Conservation (phyloP, 2,329 filamentous ascomycete genomes). For the Sporothrix curviconia region DNA sequence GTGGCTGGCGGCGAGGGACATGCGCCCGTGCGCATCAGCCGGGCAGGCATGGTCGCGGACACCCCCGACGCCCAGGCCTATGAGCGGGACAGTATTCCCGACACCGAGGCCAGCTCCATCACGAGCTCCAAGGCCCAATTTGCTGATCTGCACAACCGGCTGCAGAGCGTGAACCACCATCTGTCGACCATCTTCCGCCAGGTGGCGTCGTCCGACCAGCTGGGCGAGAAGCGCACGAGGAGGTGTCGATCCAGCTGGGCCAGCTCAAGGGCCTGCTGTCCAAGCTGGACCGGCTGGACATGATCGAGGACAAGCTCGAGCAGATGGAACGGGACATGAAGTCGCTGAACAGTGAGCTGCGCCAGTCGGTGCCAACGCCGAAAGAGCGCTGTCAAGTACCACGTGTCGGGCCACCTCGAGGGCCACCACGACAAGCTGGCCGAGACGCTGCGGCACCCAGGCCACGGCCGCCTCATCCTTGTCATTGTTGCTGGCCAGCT, state of each 20-base stretch:
- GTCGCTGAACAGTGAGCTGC: constrained; percentile 49
- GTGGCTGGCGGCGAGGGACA: not conserved
- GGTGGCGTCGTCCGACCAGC: constrained; percentile 43
- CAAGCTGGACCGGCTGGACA: constrained; percentile 38
- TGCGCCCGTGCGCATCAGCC: constrained; percentile 7
- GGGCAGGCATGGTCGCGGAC: constrained; percentile 3
- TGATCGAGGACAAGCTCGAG: constrained; percentile 38
- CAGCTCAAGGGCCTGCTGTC: constrained; percentile 40
- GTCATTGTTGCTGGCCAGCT: constrained; percentile 70
- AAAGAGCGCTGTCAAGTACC: constrained; percentile 47
- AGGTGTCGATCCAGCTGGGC: constrained; percentile 43
- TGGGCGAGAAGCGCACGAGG: constrained; percentile 50
- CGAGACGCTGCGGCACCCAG: constrained; percentile 38
- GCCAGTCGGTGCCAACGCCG: constrained; percentile 45
- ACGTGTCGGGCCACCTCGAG: constrained; percentile 29
- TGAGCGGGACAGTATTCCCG: constrained; percentile 36
- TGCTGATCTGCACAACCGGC: constrained; percentile 73
- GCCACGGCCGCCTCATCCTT: constrained; percentile 53
- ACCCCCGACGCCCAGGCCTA: constrained; percentile 17
- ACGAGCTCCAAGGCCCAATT: constrained; percentile 59
- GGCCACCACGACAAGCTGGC: constrained; percentile 44
- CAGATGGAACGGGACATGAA: constrained; percentile 53
- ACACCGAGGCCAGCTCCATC: constrained; percentile 42
- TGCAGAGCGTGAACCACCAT: constrained; percentile 68
- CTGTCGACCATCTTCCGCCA: constrained; percentile 56